These are phyloP conservation scores for Coemansia sp. DNA, from an alignment of 192 early-diverging fungal genomes.

Conservation along the genomic window DNA sequence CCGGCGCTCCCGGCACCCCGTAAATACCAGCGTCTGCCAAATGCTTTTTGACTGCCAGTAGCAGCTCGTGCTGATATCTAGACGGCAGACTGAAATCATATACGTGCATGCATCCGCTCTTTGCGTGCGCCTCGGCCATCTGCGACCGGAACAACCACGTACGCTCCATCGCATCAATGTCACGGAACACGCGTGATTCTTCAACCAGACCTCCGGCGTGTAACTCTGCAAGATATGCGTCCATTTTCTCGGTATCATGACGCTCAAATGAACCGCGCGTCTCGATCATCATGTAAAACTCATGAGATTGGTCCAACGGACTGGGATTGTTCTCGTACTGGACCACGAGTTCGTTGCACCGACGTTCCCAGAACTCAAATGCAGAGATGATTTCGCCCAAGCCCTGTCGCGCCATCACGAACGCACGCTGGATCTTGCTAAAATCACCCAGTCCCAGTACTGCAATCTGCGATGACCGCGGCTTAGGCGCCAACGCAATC, in stretches of 20 bases:
- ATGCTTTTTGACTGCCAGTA: conserved; percentile 34
- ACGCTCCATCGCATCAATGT: conserved; percentile 27
- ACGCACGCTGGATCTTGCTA: conserved; percentile 76
- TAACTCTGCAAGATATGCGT: conserved; percentile 29
- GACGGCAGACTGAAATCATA: conserved; percentile 52
- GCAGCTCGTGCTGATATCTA: conserved; percentile 37
- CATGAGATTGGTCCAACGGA: conserved; percentile 21
- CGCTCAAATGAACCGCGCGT: conserved; percentile 85
- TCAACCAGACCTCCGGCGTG: conserved; percentile 18
- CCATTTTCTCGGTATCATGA: conserved; percentile 83
- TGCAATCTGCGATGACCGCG: conserved; percentile 70
- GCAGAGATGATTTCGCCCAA: conserved; percentile 93
- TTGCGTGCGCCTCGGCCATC: conserved; percentile 49
- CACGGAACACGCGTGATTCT: conserved; percentile 20
- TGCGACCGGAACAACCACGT: conserved; percentile 48
- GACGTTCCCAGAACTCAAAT: conserved; percentile 95
- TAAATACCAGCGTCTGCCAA: conserved; percentile 23
- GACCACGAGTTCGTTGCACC: conserved; percentile 67
- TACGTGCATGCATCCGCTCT: conserved; percentile 53
- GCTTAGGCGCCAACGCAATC: conserved; percentile 74
- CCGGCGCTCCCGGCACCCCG: conserved; percentile 39
- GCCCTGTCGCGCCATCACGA: conserved; percentile 73
- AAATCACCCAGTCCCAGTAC: conserved; percentile 79
- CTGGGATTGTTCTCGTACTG: conserved; percentile 30
- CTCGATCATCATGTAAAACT: conserved; percentile 78